These are phyloP conservation scores for Arachis stenosperma DNA, from an alignment of 306 rosid genomes.

Conservation along the genomic window DNA sequence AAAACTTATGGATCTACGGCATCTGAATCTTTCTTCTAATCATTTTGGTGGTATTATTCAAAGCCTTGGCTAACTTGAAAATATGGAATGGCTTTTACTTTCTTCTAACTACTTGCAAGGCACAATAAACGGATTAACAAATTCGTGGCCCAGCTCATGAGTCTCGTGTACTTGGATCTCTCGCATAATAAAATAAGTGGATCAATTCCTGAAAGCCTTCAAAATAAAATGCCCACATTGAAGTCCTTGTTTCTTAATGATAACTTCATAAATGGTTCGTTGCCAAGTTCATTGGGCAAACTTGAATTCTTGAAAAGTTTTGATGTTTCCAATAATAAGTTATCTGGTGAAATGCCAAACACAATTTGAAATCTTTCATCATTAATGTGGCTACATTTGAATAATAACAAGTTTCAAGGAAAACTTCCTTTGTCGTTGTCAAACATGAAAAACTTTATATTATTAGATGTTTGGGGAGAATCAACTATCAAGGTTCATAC, in stretches of 20 bases:
- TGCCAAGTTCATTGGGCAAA: too few species aligned
- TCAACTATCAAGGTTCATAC: constrained; percentile 26
- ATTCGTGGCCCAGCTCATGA: background rate
- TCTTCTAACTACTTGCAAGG: constrained; percentile 5
- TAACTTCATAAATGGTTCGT: background rate
- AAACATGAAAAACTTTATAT: background rate
- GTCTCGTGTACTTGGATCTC: background rate
- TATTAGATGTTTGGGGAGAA: constrained; percentile 38
- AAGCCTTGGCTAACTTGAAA: background rate
- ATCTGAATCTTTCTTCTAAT: background rate
- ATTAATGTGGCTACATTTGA: too few species aligned
- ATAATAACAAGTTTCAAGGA: too few species aligned
- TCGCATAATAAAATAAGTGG: constrained; percentile 28
- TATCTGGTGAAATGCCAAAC: too few species aligned
- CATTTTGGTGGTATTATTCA: background rate
- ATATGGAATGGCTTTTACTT: background rate
- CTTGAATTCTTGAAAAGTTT: too few species aligned
- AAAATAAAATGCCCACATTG: constrained; percentile 16
- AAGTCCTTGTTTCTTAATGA: background rate
- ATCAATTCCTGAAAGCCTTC: constrained; percentile 25
- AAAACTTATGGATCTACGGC: background rate
- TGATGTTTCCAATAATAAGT: too few species aligned
- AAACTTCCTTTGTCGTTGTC: background rate
- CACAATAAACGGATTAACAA: background rate
- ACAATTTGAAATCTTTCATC: too few species aligned